phyloP scores from a whole-genome alignment of 2,329 filamentous ascomycete genomes.

The Botrytis medusae region DNA sequence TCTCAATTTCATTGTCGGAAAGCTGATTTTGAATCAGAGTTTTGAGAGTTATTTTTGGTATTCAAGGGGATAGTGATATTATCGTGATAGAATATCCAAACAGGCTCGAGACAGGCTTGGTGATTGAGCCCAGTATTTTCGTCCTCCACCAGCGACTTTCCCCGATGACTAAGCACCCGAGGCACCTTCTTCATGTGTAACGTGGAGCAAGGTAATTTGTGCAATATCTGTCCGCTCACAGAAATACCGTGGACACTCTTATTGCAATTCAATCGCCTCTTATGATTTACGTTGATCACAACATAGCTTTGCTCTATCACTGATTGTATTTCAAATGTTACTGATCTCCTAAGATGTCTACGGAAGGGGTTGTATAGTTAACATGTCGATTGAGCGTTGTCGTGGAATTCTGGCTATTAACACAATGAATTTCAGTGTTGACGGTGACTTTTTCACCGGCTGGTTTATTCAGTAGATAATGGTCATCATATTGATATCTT shows the following conservation, averaged over 20 bases:
- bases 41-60: neutral
- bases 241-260: neutral
- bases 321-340: neutral
- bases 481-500: neutral
- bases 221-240: neutral
- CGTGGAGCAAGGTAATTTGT: neutral
- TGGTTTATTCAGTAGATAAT: neutral
- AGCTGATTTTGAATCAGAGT: neutral
- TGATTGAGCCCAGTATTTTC: neutral
- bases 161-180: neutral
- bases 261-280: neutral
- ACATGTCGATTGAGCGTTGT: neutral
- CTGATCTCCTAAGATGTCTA: neutral
- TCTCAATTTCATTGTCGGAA: neutral
- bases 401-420: neutral
- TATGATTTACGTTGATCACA: neutral
- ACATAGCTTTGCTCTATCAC: neutral
- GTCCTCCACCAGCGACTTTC: neutral
- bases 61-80: too few species aligned
- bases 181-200: neutral
- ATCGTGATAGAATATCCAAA: neutral
- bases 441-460: neutral
- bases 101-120: too few species aligned
- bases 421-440: neutral
- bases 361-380: neutral